A percentile compares a stretch with the other conserved stretches of the same genome.
These are phyloP conservation scores for Glaciozyma antarctica DNA, from an alignment of 768 basidiomycete genomes.

Conservation along the genomic window DNA sequence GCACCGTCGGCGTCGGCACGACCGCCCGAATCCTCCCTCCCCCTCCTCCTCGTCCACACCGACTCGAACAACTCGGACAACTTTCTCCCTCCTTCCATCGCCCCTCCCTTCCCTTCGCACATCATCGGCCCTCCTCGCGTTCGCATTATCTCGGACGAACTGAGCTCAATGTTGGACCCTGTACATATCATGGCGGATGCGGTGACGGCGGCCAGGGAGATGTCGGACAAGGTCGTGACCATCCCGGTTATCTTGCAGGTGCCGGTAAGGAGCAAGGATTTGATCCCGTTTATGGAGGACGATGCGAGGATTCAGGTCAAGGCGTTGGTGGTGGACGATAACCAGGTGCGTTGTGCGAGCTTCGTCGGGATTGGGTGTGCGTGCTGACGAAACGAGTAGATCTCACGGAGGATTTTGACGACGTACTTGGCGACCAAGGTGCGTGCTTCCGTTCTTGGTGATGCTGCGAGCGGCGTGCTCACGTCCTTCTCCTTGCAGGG, in stretches of 20 bases:
- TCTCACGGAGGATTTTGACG: slow-evolving; percentile 4
- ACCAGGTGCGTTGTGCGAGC: neutral
- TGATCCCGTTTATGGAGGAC: neutral
- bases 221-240: neutral
- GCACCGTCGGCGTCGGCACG: slow-evolving; percentile 2
- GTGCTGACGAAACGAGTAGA: neutral
- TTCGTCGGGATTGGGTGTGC: no score
- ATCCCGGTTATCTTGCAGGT: neutral
- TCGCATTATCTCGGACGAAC: neutral
- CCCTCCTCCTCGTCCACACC: neutral
- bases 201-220: neutral
- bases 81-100: neutral
- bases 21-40: neutral
- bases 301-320: neutral
- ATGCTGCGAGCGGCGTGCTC: neutral
- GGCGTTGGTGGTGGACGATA: slow-evolving; percentile 1
- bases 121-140: neutral
- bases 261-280: neutral
- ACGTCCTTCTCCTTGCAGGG: neutral
- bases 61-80: neutral
- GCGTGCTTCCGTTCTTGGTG: neutral
- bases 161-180: neutral
- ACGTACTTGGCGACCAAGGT: neutral
- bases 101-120: neutral
- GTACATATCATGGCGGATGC: neutral